Percentiles rank a stretch among this genome's conserved stretches.
These are phyloP conservation scores for Acer campestre DNA, from an alignment of 345 rosid species.

Conservation along the genomic window DNA sequence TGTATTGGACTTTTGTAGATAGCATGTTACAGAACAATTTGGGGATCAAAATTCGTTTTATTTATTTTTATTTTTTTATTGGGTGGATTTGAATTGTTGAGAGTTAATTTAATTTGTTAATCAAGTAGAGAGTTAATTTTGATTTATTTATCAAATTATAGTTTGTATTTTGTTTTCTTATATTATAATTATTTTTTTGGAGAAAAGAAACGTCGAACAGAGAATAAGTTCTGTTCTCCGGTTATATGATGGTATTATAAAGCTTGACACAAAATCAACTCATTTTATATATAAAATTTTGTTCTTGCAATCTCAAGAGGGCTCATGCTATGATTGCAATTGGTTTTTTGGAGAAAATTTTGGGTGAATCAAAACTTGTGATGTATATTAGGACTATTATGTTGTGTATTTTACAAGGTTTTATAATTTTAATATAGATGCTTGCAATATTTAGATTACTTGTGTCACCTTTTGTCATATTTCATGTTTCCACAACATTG, in stretches of 20 bases:
- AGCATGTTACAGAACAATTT: too few species aligned
- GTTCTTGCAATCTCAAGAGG: not conserved
- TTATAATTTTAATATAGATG: not conserved
- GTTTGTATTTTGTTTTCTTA: too few species aligned
- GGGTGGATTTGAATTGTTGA: not conserved
- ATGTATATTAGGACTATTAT: not conserved
- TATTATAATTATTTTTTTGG: too few species aligned
- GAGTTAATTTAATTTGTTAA: too few species aligned
- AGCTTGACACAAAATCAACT: not conserved
- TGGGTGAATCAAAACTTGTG: not conserved
- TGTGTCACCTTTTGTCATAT: not conserved
- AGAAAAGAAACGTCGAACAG: not conserved
- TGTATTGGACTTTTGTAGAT: not conserved
- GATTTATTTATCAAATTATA: too few species aligned
- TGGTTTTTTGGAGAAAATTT: not conserved
- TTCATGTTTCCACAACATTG: not conserved
- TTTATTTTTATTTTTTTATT: not conserved
- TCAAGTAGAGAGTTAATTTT: too few species aligned
- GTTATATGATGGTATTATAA: too few species aligned
- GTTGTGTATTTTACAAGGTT: not conserved
- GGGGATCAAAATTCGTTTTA: not conserved
- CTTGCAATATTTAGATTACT: not conserved
- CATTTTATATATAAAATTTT: not conserved
- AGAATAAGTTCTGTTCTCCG: too few species aligned
- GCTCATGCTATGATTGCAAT: not conserved